These are phyloP conservation scores for Talaromyces borbonicus DNA, from an alignment of 495 filamentous ascomycete genomes.

Conservation along the genomic window DNA sequence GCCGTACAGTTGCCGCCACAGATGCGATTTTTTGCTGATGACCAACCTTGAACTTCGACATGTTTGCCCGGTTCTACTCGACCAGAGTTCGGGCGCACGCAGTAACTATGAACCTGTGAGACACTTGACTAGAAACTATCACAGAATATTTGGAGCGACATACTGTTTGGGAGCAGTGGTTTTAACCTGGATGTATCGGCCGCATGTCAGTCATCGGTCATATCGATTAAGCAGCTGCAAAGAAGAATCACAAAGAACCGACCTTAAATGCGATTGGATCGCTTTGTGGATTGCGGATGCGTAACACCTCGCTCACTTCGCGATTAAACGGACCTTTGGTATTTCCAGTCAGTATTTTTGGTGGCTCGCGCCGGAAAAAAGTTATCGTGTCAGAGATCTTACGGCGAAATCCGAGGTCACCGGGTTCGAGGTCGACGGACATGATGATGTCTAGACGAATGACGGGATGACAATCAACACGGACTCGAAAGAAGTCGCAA, in stretches of 20 bases:
- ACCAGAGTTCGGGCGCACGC: conserved; percentile 93
- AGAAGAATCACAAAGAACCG: conserved; percentile 18
- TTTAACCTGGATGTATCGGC: conserved; percentile 61
- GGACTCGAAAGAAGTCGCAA: too few species aligned
- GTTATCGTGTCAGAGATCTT: conserved; percentile 24
- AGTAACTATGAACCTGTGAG: conserved; percentile 60
- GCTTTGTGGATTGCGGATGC: conserved; percentile 66
- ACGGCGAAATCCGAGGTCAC: conserved; percentile 91
- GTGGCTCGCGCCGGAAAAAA: not conserved
- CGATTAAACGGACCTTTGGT: conserved; percentile 76
- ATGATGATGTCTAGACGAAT: conserved; percentile 43
- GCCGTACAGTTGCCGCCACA: not conserved
- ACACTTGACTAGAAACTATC: conserved; percentile 1
- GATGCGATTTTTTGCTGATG: too few species aligned
- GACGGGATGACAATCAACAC: not conserved
- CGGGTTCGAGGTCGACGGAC: conserved; percentile 87
- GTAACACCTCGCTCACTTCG: conserved; percentile 77
- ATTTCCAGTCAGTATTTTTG: conserved; percentile 17
- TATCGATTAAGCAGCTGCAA: not conserved
- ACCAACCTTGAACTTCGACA: conserved; percentile 86
- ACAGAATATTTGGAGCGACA: conserved; percentile 19
- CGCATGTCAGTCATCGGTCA: conserved; percentile 4
- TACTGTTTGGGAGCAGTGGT: conserved; percentile 99
- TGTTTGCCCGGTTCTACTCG: conserved; percentile 79
- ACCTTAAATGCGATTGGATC: conserved; percentile 95